These are phyloP conservation scores for Casuarina cunninghamiana DNA, from an alignment of 306 rosid genomes.

Conservation along the genomic window DNA sequence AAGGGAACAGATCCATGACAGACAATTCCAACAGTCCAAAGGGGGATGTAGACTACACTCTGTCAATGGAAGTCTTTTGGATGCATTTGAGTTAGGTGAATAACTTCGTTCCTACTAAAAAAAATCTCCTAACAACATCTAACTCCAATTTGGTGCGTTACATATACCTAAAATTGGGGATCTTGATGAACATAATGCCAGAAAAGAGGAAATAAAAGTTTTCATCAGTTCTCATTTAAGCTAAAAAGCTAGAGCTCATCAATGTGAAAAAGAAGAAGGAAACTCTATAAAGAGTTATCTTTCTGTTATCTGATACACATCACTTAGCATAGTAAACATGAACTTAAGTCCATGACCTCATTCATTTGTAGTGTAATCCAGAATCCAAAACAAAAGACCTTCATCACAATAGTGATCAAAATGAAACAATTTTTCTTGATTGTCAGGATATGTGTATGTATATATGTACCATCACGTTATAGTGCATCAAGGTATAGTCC, in stretches of 20 bases:
- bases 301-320: not conserved
- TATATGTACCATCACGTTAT: slow-evolving; percentile 72
- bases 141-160: slow-evolving; percentile 14
- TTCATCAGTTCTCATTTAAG: slow-evolving; percentile 4
- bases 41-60: slow-evolving; percentile 15
- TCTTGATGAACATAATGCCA: slow-evolving; percentile 1
- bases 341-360: not conserved
- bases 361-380: slow-evolving; percentile 5
- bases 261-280: not conserved
- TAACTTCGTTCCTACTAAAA: not conserved
- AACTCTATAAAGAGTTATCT: not conserved
- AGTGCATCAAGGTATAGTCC: slow-evolving; percentile 96
- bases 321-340: slow-evolving; percentile 11
- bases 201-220: slow-evolving; percentile 7
- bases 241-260: slow-evolving; percentile 7
- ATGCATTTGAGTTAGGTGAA: slow-evolving; percentile 15
- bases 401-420: slow-evolving; percentile 15
- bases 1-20: slow-evolving; percentile 25
- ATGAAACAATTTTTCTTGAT: not conserved
- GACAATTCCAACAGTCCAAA: slow-evolving; percentile 19
- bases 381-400: slow-evolving; percentile 14
- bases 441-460: no score
- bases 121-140: slow-evolving; percentile 7
- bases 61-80: slow-evolving; percentile 13
- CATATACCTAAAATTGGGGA: slow-evolving; percentile 9